These are phyloP conservation scores for Domatiomyces catenatus DNA, from an alignment of 2,329 filamentous ascomycete genomes.

Conservation along the genomic window DNA sequence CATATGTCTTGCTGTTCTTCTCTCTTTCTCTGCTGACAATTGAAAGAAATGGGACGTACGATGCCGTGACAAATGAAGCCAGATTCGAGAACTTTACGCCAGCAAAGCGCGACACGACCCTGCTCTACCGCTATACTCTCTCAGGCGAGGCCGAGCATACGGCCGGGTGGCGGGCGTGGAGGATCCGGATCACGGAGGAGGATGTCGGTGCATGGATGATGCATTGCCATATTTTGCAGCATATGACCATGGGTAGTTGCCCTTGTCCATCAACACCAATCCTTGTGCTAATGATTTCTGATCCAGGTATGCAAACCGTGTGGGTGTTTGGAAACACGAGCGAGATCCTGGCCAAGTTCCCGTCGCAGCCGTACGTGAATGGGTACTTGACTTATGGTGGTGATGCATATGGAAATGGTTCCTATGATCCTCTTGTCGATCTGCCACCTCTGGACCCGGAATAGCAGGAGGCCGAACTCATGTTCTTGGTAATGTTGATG, in stretches of 20 bases:
- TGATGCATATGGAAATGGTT: constrained; percentile 26
- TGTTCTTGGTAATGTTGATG: not conserved
- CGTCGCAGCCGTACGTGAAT: constrained; percentile 21
- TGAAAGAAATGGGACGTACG: constrained; percentile 27
- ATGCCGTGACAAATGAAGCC: constrained; percentile 28
- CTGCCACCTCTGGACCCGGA: not conserved
- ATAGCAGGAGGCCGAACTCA: not conserved
- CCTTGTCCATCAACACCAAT: constrained; percentile 23
- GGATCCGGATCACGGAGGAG: constrained; percentile 34
- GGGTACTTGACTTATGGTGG: constrained; percentile 33
- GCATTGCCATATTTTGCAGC: constrained; percentile 35
- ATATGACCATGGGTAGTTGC: constrained; percentile 36
- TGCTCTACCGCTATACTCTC: constrained; percentile 39
- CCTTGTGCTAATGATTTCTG: not conserved
- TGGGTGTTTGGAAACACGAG: constrained; percentile 32
- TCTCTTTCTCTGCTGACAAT: not conserved
- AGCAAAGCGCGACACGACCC: constrained; percentile 34
- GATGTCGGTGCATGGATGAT: constrained; percentile 37
- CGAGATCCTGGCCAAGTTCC: constrained; percentile 23
- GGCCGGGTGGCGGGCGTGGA: constrained; percentile 47
- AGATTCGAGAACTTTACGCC: constrained; percentile 24
- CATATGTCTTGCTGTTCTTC: too few relatives aligned
- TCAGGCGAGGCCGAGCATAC: constrained; percentile 27
- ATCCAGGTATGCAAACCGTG: constrained; percentile 18
- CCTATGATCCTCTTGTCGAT: constrained; percentile 12